Evolutionary conservation across 2,329 filamentous ascomycete species (phyloP), one percentile per base, ranked within the genome.

Genomic region (Cryoendolithus antarcticus): DNA sequence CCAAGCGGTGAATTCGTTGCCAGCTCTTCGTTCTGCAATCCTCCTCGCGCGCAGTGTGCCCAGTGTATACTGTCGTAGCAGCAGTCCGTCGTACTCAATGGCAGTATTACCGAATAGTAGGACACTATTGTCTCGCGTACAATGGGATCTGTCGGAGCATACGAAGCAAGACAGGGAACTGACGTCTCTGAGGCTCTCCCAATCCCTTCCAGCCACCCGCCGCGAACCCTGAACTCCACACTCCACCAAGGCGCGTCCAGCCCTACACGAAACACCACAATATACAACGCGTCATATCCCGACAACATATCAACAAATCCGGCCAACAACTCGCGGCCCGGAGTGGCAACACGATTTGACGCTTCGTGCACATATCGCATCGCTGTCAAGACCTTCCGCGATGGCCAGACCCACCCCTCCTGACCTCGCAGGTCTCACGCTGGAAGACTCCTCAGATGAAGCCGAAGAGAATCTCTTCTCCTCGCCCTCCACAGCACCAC

Each of bases 381-480:
- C 29, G 19, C 30, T 12, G 2, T 8, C 21, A n/a, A 30, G n/a
- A 21, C 29, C 38, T 33, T 30, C 32, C 35, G 46, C 35, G 13
- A 58, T 58, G 56, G 47, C 54, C 6, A 52, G 51, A 40, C 42
- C 46, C 11, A 38, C 41, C 28, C 42, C 50, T 10, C 52, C 50
- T 27, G 48, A 58, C 38, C 42, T 59, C 27, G 49, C 43, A 37
- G 50, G 52, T 36, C 46, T 59, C 24, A 63, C 70, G 48, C 65
- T 74, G 51, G 66, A 71, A 40, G 65, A 64, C 44, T 27, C 24
- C 24, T 27, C 24, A 27, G 71, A 76, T 43, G 71, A 71, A 15
- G 64, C 73, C 44, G 65, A 66, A 10, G 71, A 74, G 47, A 70
- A 71, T 42, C 63, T 77, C 33, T 77, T 77, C 58, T 67, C 73